Evolutionary conservation across 2,329 filamentous ascomycete species (phyloP).

Genomic region (Xylaria sp.): DNA sequence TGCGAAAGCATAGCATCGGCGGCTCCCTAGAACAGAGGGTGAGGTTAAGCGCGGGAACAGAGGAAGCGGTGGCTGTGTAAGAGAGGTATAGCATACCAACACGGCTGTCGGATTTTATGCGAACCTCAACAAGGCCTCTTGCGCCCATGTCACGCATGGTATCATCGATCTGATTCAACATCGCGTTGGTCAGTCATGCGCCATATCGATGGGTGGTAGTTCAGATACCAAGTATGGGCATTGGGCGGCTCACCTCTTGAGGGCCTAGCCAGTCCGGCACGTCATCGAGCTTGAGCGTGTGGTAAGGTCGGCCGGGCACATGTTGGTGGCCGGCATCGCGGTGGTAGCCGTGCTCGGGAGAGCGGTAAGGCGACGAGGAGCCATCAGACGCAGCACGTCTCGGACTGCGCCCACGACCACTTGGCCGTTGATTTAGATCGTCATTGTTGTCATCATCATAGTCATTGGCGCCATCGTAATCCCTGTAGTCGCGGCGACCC

Average conservation of each 20-base stretch:
- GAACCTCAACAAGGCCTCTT: constrained; percentile 48
- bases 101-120: constrained; percentile 50
- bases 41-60: constrained; percentile 8
- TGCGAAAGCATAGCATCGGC: constrained; percentile 53
- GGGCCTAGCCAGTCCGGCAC: constrained; percentile 47
- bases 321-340: constrained; percentile 43
- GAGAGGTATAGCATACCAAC: constrained; percentile 37
- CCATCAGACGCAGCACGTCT: constrained; percentile 42
- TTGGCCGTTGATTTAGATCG: constrained; percentile 36
- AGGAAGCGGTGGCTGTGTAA: background rate
- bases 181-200: constrained; percentile 21
- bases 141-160: constrained; percentile 48
- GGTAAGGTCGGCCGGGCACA: constrained; percentile 48
- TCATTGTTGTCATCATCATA: constrained; percentile 35
- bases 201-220: background rate
- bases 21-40: constrained; percentile 38
- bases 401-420: constrained; percentile 41
- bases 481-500: constrained; percentile 39
- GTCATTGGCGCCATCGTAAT: constrained; percentile 32
- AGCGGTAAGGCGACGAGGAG: constrained; percentile 46
- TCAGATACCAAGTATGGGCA: background rate
- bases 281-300: constrained; percentile 51
- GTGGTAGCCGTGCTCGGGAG: constrained; percentile 45
- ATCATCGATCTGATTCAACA: constrained; percentile 44
- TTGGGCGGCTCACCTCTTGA: constrained; percentile 43